Conservation (phyloP, 106 monocot species). For the Narthecium ossifragum region DNA sequence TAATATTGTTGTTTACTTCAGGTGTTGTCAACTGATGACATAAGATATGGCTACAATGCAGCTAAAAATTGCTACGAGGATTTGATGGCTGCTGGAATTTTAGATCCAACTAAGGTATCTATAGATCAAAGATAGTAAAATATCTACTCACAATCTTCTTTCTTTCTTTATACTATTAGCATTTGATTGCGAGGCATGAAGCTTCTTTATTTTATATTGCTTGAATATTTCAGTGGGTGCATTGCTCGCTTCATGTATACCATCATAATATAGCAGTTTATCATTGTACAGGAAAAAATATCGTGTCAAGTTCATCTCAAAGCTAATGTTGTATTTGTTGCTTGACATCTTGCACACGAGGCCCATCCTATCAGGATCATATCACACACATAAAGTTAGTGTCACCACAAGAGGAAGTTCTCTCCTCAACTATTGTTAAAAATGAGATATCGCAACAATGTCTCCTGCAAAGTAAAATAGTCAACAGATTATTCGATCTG, state of each 20-base stretch:
- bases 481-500: no score
- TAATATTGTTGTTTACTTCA: slow-evolving; percentile 9
- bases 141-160: neutral
- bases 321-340: no score
- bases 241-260: neutral
- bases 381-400: no score
- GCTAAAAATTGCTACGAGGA: slow-evolving; percentile 93
- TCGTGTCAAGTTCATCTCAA: neutral
- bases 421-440: no score
- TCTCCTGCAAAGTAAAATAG: no score
- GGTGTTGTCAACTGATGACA: slow-evolving; percentile 76
- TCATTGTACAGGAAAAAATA: neutral
- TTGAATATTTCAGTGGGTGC: neutral
- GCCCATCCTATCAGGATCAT: no score
- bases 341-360: no score
- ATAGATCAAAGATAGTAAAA: neutral
- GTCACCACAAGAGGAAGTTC: no score
- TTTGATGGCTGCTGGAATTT: slow-evolving; percentile 90
- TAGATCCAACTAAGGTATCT: slow-evolving; percentile 90
- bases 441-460: no score
- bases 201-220: neutral
- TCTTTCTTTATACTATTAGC: neutral
- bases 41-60: slow-evolving; percentile 82
- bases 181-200: neutral
- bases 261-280: neutral